Evolutionary conservation across 805 yeast species (phyloP), one percentile per base, ranked within the genome.

Genomic region (Tetrapisispora iriomotensis): DNA sequence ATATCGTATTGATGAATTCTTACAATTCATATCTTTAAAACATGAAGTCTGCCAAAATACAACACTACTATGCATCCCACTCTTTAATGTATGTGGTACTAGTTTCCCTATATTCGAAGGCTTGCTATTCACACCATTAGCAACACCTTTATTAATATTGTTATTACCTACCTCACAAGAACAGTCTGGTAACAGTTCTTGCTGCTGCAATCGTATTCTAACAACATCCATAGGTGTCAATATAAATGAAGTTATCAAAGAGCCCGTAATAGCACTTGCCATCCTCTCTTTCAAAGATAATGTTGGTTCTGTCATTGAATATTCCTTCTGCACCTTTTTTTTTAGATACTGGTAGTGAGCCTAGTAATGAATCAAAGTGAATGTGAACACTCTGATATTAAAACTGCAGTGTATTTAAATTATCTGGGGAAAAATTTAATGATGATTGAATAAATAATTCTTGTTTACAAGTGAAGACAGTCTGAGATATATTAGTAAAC

Each of bases 151-250:
- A 23, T 33, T 33, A 15, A 22, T 12, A 9, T 24, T 23, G 8
- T 5, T 13, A 14, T 8, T 8, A 12, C 14, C 13, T 2, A 17
- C 20, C 4, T 30, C 31, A 32, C 63, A 57, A 1, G 61, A 42
- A n/a, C 73, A 68, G 29, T 68, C 66, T 4, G 71, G 61, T 2
- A 82, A 60, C 49, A 77, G 64, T 45, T 78, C 80, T 51, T 83
- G 94, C 50, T 83, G 94, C 48, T 83, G 94, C 22, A 82, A 63
- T 43, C 94, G 63, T 22, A 83, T 77, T 44, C 90, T 64, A 0
- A 83, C 81, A 29, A 83, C 92, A 58, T 83, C 94, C 59, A 83
- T 53, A 1, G 94, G 94, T 1, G 92, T 83, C 25, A 83, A 77
- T 29, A 79, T 77, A 27, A 80, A 49, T 0, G 90, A 81, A 2